Evolutionary conservation across 2,329 filamentous ascomycete species (phyloP).

Genomic region (Trichoderma atroviride): DNA sequence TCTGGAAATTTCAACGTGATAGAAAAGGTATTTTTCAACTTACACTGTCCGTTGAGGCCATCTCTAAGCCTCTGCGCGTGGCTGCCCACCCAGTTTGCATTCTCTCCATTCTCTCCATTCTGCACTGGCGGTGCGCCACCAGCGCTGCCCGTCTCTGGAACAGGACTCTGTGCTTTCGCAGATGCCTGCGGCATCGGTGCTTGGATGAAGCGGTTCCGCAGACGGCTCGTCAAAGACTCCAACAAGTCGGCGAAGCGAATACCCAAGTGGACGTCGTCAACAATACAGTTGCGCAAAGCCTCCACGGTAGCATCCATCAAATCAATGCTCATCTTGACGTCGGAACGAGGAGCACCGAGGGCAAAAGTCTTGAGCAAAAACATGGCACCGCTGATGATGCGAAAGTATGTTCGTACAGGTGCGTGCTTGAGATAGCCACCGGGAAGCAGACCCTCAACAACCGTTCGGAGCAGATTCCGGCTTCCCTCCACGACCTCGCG

Average conservation of each 20-base stretch:
- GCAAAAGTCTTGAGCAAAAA: constrained; percentile 85
- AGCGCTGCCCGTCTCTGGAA: constrained; percentile 39
- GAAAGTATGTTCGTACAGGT: constrained; percentile 81
- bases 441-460: constrained; percentile 75
- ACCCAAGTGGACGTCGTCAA: constrained; percentile 84
- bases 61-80: constrained; percentile 48
- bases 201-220: constrained; percentile 74
- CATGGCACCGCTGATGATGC: constrained; percentile 83
- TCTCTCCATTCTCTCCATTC: constrained; percentile 32
- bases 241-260: constrained; percentile 81
- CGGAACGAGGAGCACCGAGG: constrained; percentile 75
- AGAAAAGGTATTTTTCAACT: constrained; percentile 22
- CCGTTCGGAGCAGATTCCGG: constrained; percentile 73
- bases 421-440: constrained; percentile 79
- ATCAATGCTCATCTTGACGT: constrained; percentile 73
- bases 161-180: constrained; percentile 47
- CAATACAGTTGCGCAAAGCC: constrained; percentile 74
- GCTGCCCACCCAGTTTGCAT: constrained; percentile 40
- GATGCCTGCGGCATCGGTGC: constrained; percentile 53
- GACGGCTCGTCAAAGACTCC: constrained; percentile 73
- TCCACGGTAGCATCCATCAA: constrained; percentile 76
- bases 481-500: constrained; percentile 77
- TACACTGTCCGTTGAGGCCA: constrained; percentile 44
- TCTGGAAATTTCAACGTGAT: neutral
- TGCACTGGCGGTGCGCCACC: constrained; percentile 31